Evolutionary conservation across 2,329 filamentous ascomycete species (phyloP), one percentile per base, ranked within the genome.

Genomic region (Bipolaris cookei): DNA sequence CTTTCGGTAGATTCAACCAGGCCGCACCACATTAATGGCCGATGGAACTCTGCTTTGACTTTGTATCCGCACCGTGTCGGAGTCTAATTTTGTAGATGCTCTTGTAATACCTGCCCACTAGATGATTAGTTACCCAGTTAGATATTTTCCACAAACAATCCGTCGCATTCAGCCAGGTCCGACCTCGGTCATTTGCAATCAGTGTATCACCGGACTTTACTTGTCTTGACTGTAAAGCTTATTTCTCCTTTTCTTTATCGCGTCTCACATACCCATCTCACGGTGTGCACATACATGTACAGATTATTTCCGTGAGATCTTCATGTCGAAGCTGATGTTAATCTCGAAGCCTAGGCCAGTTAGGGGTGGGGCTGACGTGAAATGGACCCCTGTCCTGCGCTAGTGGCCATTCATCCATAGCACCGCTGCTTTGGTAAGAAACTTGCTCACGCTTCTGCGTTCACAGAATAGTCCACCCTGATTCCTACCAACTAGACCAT

Each of bases 1-100:
- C 86, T 0, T 84, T 95, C 59, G 92, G 92, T 28, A 85, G 92
- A 62, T 95, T 87, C 64, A 69, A 70, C 45, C 69, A 73, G 37
- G 67, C 62, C n/a, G 61, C 48, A n/a, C 20, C 41, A 30, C 54
- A 57, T 34, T 57, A 6, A 46, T n/a, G 21, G 16, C 28, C 21
- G 16, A 32, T 11, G 39, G 46, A 21, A 10, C 16, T 20, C 16
- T 1, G 51, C 45, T 56, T 51, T 37, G 8, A 7, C 16, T 20
- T 11, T 39, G 3, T 8, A 44, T 41, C 35, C 46, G 46, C 10
- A 41, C 35, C 10, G 7, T 13, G 14, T 13, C 39, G 20, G 14
- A 11, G 14, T 16, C 18, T 35, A 23, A 43, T 38, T 13, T 20
- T n/a, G 7, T 20, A 23, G 4, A 35, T 23, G 30, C 13, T 34